Base-by-base conservation (phyloP, 306 rosid species). In the Trichosanthes truncata region DNA sequence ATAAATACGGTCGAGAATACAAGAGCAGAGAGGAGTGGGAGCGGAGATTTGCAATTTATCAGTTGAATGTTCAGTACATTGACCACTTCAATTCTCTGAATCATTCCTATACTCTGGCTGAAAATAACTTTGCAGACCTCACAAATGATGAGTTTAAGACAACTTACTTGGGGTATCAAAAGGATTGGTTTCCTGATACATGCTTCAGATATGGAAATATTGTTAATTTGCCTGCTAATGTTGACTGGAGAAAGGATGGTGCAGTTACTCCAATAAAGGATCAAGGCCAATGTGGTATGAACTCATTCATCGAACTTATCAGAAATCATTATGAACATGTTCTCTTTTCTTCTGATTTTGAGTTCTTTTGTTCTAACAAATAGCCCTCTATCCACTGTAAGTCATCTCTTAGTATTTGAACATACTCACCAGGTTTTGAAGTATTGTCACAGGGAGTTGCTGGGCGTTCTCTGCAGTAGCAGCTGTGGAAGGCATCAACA, bases 401-500 rank as follows among this genome's bases (percentile, higher is more conserved):
- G 41, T 63, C 71, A 63, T 63, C 9, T n/a, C n/a, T n/a, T n/a
- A n/a, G n/a, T n/a, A n/a, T n/a, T n/a, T n/a, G n/a, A n/a, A 67
- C 7, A 40, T 38, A 67, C 33, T 71, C n/a, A 43, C 36, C 33
- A 43, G 65, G 65, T 81, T 29, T 29, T 45, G 78, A 80, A 55
- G 69, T 71, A 77, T 76, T 71, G 76, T 81, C 79, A 60, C 90
- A 92, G 92, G 94, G 82, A 85, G 91, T 77, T 89, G 94, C 82
- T 92, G 98, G 97, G 96, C 98, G 74, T 92, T 94, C 87, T 87
- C 93, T 20, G 84, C 94, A 0, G 93, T 89, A 65, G 93, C 93
- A 81, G 94, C 94, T 41, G 92, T 92, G 17, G 97, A 94, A 91
- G 92, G 91, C 77, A 82, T 92, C 84, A 83, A 85, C 81, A 7